A percentile compares a stretch with the other conserved stretches of the same genome.
These are phyloP conservation scores for Claviceps quebecensis DNA, from an alignment of 2,329 filamentous ascomycete species.

Conservation along the genomic window DNA sequence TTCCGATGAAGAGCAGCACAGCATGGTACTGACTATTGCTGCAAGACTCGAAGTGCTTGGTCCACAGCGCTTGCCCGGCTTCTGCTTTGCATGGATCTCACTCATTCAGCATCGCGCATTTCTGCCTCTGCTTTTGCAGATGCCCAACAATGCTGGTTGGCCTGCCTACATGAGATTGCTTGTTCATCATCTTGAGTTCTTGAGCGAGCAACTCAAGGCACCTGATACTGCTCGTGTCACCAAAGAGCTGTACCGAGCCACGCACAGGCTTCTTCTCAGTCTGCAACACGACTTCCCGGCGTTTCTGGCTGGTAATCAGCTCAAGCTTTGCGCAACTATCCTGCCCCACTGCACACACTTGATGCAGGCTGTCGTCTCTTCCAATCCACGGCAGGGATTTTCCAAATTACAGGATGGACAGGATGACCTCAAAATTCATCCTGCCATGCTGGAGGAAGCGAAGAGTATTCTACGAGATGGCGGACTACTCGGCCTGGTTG, in stretches of 20 bases:
- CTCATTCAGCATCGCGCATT: constrained; percentile 77
- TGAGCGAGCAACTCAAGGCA: constrained; percentile 68
- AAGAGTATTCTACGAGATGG: constrained; percentile 36
- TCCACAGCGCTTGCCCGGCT: constrained; percentile 65
- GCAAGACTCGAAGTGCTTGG: constrained; percentile 59
- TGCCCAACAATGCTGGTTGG: constrained; percentile 61
- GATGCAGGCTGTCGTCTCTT: constrained; percentile 75
- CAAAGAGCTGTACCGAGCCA: constrained; percentile 74
- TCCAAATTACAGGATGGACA: constrained; percentile 55
- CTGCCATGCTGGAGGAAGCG: constrained; percentile 51
- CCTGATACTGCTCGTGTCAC: constrained; percentile 53
- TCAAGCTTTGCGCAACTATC: constrained; percentile 66
- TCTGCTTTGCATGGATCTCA: constrained; percentile 72
- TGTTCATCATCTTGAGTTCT: constrained; percentile 55
- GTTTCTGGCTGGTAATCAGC: constrained; percentile 78
- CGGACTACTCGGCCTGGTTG: constrained; percentile 45
- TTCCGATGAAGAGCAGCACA: constrained; percentile 46
- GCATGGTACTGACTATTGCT: constrained; percentile 60
- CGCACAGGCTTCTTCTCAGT: constrained; percentile 68
- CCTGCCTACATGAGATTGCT: constrained; percentile 59
- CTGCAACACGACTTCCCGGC: constrained; percentile 92
- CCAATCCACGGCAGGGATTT: constrained; percentile 55
- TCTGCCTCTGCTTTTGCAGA: constrained; percentile 60
- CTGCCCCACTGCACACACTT: constrained; percentile 76
- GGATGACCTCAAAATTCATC: constrained; percentile 57